Conservation (phyloP, 2,329 filamentous ascomycete genomes). For the Periconia digitata region DNA sequence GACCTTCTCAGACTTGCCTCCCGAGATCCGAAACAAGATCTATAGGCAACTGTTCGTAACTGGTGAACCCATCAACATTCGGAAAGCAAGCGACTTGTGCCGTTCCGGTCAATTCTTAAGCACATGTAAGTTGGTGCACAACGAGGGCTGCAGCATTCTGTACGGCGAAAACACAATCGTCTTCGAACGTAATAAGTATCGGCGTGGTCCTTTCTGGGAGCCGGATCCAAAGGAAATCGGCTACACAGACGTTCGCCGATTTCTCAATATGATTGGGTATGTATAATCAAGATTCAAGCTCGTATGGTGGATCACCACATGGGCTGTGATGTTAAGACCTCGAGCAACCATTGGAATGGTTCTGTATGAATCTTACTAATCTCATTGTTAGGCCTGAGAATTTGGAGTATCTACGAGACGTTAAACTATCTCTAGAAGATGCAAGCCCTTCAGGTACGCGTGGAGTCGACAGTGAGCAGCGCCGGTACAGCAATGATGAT, state of each 20-base stretch:
- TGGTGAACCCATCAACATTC: constrained; percentile 26
- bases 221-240: constrained; percentile 49
- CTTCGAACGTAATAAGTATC: constrained; percentile 44
- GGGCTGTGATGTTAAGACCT: no score
- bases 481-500: constrained; percentile 53
- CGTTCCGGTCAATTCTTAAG: constrained; percentile 50
- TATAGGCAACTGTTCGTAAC: constrained; percentile 48
- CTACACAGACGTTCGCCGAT: constrained; percentile 49
- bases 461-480: constrained; percentile 43
- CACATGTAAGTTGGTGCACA: constrained; percentile 48
- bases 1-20: constrained; percentile 33
- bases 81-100: constrained; percentile 38
- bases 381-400: no score
- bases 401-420: constrained; percentile 47
- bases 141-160: constrained; percentile 51
- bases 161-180: constrained; percentile 55
- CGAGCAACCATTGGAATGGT: no score
- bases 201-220: constrained; percentile 46
- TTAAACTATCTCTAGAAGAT: constrained; percentile 51
- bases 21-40: constrained; percentile 52
- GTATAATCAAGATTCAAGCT: no score
- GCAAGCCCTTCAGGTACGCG: constrained; percentile 46
- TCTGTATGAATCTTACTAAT: no score
- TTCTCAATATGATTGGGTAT: constrained; percentile 53
- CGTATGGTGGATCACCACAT: no score